phyloP scores from a whole-genome alignment of 2,329 filamentous ascomycete genomes.

The Ascochyta viciae-villosae region DNA sequence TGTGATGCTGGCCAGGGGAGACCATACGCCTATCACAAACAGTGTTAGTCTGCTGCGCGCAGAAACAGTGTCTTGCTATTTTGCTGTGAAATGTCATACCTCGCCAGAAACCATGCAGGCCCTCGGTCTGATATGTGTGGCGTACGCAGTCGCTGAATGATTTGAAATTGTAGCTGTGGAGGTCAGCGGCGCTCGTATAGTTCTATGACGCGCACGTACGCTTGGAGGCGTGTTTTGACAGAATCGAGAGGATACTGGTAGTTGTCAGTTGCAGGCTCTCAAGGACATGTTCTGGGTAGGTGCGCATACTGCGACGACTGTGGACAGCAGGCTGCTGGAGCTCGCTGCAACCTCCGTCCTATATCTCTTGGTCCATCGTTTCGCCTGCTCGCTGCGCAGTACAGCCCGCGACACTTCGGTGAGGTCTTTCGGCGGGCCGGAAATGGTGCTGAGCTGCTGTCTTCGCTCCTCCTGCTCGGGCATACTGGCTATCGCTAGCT shows the following conservation, averaged over 20 bases:
- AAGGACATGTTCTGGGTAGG: no score
- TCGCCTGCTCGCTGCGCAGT: conserved; percentile 52
- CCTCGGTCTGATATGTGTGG: conserved; percentile 71
- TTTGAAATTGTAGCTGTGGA: conserved; percentile 69
- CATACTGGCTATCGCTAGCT: conserved; percentile 57
- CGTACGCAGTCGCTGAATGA: conserved; percentile 77
- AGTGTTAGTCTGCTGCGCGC: conserved; percentile 17
- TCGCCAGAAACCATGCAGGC: conserved; percentile 59
- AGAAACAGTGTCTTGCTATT: neutral
- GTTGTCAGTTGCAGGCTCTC: conserved; percentile 26
- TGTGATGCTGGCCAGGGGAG: conserved; percentile 81
- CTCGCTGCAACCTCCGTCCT: conserved; percentile 82
- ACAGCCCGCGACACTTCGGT: conserved; percentile 43
- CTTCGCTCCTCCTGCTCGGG: conserved; percentile 41
- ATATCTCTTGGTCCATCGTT: conserved; percentile 74
- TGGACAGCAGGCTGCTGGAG: conserved; percentile 78
- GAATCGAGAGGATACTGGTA: conserved; percentile 79
- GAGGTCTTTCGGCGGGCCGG: conserved; percentile 49
- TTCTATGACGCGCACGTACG: conserved; percentile 48
- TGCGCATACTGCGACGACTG: conserved; percentile 68
- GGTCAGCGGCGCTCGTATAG: conserved; percentile 23
- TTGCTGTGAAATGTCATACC: conserved; percentile 52
- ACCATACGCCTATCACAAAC: conserved; percentile 66
- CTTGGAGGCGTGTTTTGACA: conserved; percentile 89
- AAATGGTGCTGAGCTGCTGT: conserved; percentile 32